Evolutionary conservation across 352 stramenopile genomes (phyloP), one percentile per base, ranked within the genome.

Genomic region (Globisporangium okanoganense): DNA sequence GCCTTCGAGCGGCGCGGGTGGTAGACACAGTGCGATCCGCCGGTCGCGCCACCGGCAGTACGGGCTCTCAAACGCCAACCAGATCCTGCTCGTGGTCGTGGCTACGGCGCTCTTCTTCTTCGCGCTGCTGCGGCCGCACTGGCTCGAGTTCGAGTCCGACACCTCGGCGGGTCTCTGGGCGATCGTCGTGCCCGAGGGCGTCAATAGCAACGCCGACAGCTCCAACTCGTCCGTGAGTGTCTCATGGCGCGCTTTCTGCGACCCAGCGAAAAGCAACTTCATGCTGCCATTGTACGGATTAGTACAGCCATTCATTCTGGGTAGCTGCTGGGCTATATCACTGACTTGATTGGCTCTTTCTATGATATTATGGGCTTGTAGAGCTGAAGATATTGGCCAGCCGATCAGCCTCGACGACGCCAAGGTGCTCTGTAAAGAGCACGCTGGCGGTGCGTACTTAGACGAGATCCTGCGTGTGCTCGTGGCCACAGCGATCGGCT

Each of bases 1-100:
- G 27, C 48, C 35, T 22, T n/a, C 40, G 48, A 45, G 47, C 25
- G 25, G 47, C n/a, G 38, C 59, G 51, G 38, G 33, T 14, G 5
- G 16, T 14, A 22, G 13, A 18, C 50, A 20, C 25, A 44, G 18
- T 31, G 35, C 24, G 41, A 44, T 54, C 31, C 72, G 70, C 48
- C 77, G 69, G 33, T 71, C 71, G 44, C 67, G 69, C 45, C 76
- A 91, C 65, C 79, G 84, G 24, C 79, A 88, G 49, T 93, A 90
- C 49, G 84, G 84, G 2, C 70, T 91, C 58, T 79, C 84, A 25
- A 93, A 93, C 67, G 84, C 84, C n/a, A 93, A 93, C 73, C 84
- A 93, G 78, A 80, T 93, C 61, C 70, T 93, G 54, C 70, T 90
- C 51, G 79, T 71, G 56, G 69, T 89, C 61, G 65, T 72, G 14